Conservation (phyloP, 805 yeast genomes). For the Dipodascus albidus region DNA sequence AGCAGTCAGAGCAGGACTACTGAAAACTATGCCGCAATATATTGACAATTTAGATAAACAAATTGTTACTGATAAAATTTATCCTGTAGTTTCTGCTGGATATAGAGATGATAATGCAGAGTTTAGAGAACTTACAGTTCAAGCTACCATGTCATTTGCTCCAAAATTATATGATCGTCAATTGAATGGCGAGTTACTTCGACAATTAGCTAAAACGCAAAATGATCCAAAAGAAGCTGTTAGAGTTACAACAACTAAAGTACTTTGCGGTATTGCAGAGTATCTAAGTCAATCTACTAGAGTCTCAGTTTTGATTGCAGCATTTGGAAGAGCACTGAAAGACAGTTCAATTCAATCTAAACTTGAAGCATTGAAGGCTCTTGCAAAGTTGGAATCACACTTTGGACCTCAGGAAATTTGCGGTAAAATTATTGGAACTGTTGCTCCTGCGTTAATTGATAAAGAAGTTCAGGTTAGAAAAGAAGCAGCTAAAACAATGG, state of each 20-base stretch:
- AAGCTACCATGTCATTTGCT: conserved; percentile 46
- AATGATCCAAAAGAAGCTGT: conserved; percentile 66
- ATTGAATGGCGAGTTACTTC: conserved; percentile 72
- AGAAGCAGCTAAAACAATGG: conserved; percentile 61
- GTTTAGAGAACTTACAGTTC: conserved; percentile 72
- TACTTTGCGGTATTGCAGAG: conserved; percentile 54
- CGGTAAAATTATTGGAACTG: conserved; percentile 67
- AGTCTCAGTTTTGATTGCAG: conserved; percentile 72
- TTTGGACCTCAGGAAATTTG: conserved; percentile 71
- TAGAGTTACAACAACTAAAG: conserved; percentile 62
- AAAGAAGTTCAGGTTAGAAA: conserved; percentile 54
- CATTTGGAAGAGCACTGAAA: conserved; percentile 69
- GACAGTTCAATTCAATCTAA: conserved; percentile 72
- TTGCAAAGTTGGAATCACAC: conserved; percentile 48
- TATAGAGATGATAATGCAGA: conserved; percentile 73
- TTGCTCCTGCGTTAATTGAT: conserved; percentile 78
- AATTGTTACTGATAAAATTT: conserved; percentile 60
- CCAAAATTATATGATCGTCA: conserved; percentile 65
- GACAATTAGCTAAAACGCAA: conserved; percentile 73
- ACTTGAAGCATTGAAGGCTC: conserved; percentile 64
- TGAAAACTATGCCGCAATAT: conserved; percentile 49
- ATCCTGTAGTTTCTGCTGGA: conserved; percentile 62
- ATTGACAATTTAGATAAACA: conserved; percentile 39
- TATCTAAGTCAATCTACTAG: conserved; percentile 45
- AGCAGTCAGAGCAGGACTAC: conserved; percentile 59